A percentile compares a stretch with the other conserved stretches of the same genome.
Conservation (phyloP, 768 basidiomycete species). For the Suillus weaverae region DNA sequence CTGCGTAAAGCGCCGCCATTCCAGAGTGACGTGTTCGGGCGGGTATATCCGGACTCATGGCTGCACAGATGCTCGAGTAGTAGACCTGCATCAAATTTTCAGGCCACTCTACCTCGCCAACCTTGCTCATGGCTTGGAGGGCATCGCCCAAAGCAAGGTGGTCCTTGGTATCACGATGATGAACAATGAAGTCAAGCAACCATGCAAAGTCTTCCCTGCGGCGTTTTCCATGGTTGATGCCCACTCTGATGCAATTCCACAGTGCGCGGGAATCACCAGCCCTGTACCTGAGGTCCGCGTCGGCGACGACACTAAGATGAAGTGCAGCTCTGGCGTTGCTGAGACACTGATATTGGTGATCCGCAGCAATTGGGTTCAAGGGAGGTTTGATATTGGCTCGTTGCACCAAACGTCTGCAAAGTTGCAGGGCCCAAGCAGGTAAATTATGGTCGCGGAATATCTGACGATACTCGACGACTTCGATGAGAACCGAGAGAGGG, state of each 20-base stretch:
- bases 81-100: neutral
- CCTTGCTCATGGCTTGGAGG: neutral
- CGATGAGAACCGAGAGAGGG: neutral
- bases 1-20: neutral
- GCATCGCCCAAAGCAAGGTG: neutral
- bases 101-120: neutral
- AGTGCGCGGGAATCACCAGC: neutral
- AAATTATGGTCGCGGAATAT: neutral
- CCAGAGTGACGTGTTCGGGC: neutral
- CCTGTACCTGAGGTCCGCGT: neutral
- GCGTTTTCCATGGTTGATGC: neutral
- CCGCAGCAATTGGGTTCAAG: neutral
- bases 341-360: neutral
- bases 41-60: neutral
- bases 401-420: neutral
- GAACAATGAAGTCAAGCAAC: slow-evolving; percentile 2
- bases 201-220: neutral
- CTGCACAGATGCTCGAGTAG: neutral
- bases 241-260: neutral
- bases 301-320: neutral
- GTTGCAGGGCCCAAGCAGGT: neutral
- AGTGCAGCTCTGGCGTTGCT: neutral
- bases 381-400: neutral
- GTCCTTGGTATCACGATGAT: neutral
- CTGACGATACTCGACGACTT: neutral